Conservation (phyloP, 73 alveolate species). For the Symbiodinium natans region DNA sequence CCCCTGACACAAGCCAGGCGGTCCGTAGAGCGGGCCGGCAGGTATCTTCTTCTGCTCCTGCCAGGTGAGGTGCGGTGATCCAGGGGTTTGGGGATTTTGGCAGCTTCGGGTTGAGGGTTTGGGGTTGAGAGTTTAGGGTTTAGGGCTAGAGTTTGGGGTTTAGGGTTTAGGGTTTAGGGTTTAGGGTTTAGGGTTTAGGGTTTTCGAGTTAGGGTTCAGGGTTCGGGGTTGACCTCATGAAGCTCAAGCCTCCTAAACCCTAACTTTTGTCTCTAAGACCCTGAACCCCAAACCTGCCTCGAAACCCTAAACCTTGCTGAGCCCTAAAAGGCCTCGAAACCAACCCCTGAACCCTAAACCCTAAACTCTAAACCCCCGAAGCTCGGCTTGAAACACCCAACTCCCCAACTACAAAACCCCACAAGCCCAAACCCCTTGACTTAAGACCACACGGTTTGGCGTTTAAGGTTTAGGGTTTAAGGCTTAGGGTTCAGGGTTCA, state of each 20-base stretch:
- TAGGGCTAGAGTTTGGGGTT: too few species aligned
- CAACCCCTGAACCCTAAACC: not conserved
- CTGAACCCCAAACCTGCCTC: too few species aligned
- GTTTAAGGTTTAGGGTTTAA: not conserved
- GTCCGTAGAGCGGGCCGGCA: conserved; percentile 72
- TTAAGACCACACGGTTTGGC: not conserved
- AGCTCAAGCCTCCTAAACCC: not conserved
- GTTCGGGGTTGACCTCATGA: not conserved
- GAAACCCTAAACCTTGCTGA: too few species aligned
- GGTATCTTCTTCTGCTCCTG: conserved; percentile 72
- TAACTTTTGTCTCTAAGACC: too few species aligned
- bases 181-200: too few species aligned
- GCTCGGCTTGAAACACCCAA: too few species aligned
- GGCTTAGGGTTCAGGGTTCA: too few species aligned
- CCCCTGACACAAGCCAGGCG: not conserved
- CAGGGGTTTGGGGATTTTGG: not conserved
- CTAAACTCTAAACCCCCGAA: too few species aligned
- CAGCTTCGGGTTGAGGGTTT: too few species aligned
- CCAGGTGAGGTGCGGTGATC: not conserved
- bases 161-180: not conserved
- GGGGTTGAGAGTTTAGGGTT: too few species aligned
- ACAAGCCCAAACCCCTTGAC: too few species aligned
- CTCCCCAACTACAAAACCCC: too few species aligned
- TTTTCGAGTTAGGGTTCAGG: not conserved
- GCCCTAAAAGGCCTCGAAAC: not conserved